Base-by-base conservation (phyloP, 2,329 filamentous ascomycete genomes). In the Aureobasidium melanogenum region DNA sequence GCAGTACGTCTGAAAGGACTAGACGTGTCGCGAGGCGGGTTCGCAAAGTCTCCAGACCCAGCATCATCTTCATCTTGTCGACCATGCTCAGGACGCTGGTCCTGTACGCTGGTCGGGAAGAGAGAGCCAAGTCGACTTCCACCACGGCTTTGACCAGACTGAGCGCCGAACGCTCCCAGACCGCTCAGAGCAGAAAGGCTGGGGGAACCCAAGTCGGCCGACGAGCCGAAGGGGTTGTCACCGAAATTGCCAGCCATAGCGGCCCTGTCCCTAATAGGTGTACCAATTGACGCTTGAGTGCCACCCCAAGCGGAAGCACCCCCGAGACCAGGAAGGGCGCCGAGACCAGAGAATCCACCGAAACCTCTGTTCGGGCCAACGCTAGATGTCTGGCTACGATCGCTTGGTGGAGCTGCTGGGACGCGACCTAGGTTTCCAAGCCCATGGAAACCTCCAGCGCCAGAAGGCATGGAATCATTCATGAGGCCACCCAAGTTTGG, bases 341-440 rank as follows among this genome's bases (percentile, higher is more conserved):
- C 69, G 56, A 88, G 76, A 39, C 79, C 80, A 62, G 82, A 79
- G 19, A 90, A 75, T 28, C 82, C 83, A 50, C 81, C 82, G 66
- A 90, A 96, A 10, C 82, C 86, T 68, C 91, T 89, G 46, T 77
- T 76, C 28, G 88, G 85, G 14, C 90, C 89, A 19, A 88, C 88
- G 69, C 92, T 96, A 0, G 92, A 96, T 0, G 90, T 96, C 73
- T 96, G 91, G 71, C 92, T 97, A 22, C 93, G 87, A 71, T 97
- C 93, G 66, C 91, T 90, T 5, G 87, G 88, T 56, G 90, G 86
- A 77, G 72, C 65, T 82, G 66, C 71, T 32, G 73, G 67, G 19
- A 67, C 68, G 47, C 77, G 73, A 34, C 76, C 76, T 12, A 73
- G 65, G 56, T 69, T 68, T 3, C 67, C 68, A 28, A 74, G 66